Evolutionary conservation across 352 stramenopile genomes (phyloP).

Genomic region (Phytopythium boreale): DNA sequence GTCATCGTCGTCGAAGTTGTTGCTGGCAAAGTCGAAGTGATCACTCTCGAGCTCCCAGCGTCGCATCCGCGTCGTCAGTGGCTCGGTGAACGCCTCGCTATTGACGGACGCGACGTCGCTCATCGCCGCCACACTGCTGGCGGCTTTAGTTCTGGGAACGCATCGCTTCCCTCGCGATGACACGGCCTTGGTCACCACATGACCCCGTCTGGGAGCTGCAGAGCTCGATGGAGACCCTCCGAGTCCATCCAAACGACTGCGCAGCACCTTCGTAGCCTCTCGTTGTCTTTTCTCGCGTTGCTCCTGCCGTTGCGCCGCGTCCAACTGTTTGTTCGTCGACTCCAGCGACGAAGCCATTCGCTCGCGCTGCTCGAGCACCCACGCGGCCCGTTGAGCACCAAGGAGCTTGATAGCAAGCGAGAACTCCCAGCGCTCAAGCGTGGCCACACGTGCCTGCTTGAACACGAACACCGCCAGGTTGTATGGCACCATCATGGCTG

Average conservation of each 20-base stretch:
- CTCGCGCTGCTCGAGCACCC: slow-evolving; percentile 52
- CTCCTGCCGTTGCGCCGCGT: slow-evolving; percentile 30
- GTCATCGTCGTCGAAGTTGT: slow-evolving; percentile 12
- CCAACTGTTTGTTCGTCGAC: slow-evolving; percentile 13
- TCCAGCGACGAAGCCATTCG: slow-evolving; percentile 17
- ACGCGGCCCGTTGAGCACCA: slow-evolving; percentile 42
- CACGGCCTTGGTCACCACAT: not conserved
- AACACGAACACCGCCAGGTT: slow-evolving; percentile 42
- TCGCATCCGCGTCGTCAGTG: slow-evolving; percentile 13
- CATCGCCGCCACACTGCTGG: not conserved
- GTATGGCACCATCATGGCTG: slow-evolving; percentile 60
- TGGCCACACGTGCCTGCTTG: slow-evolving; percentile 44
- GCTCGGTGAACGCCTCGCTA: slow-evolving; percentile 8
- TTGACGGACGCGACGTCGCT: slow-evolving; percentile 1
- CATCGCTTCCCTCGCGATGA: not conserved
- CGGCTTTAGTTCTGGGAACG: not conserved
- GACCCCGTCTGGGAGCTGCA: not conserved
- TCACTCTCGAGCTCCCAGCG: slow-evolving; percentile 15
- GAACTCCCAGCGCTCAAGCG: slow-evolving; percentile 39
- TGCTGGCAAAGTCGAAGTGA: slow-evolving; percentile 9
- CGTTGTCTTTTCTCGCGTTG: slow-evolving; percentile 16
- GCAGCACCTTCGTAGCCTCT: slow-evolving; percentile 48
- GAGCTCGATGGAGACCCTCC: not conserved
- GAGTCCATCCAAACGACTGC: slow-evolving; percentile 38
- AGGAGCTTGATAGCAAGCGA: slow-evolving; percentile 56